A percentile compares a stretch with the other conserved stretches of the same genome.
Conservation (phyloP, 148 eudicot species). For the Rhododendron mucronatum region DNA sequence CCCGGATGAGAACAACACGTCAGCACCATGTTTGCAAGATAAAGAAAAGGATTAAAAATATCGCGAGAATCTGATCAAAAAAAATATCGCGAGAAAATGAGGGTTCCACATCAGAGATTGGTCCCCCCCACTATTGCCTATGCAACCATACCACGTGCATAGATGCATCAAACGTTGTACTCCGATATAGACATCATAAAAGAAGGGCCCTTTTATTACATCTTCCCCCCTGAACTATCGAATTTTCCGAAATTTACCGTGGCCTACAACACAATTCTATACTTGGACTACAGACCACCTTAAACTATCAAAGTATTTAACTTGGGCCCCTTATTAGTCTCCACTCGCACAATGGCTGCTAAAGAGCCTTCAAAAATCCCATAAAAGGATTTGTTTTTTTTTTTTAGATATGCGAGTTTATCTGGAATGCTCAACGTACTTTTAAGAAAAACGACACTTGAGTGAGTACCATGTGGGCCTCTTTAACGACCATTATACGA, state of each 20-base stretch:
- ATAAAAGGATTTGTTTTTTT: no score
- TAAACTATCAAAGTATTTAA: background rate
- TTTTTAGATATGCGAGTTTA: background rate
- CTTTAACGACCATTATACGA: no score
- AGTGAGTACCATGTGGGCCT: background rate
- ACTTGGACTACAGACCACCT: no score
- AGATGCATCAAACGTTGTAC: slow-evolving; percentile 7
- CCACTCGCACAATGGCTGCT: background rate
- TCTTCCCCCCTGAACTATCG: background rate
- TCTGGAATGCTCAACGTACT: background rate
- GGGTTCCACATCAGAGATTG: background rate
- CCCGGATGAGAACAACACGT: no score
- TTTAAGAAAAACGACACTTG: background rate
- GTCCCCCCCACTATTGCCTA: background rate
- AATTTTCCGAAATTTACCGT: background rate
- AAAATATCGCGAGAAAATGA: background rate
- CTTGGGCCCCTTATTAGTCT: background rate
- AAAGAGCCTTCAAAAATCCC: background rate
- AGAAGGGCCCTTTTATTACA: background rate
- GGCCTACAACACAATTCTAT: background rate
- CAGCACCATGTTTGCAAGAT: background rate
- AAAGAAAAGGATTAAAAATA: background rate
- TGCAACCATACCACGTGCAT: slow-evolving; percentile 7
- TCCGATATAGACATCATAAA: background rate
- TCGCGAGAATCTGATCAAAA: background rate